A percentile compares a stretch with the other conserved stretches of the same genome.
Evolutionary conservation across 257 asterid genomes (phyloP).

Genomic region (Solanum verrucosum): DNA sequence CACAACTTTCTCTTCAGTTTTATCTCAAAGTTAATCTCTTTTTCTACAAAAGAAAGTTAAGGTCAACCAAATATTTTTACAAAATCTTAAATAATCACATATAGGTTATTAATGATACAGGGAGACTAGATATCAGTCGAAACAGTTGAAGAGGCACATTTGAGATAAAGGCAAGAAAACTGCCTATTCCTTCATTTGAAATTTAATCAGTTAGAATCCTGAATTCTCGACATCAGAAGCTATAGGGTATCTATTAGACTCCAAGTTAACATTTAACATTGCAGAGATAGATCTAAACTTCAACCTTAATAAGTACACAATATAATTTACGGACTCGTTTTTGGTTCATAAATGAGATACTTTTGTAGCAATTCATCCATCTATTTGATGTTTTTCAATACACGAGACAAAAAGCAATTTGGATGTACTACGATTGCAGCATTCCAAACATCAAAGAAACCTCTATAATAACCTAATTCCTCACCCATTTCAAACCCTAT

Average conservation of each 20-base stretch:
- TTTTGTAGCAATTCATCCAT: conserved; percentile 45
- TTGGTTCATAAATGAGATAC: conserved; percentile 48
- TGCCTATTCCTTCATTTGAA: not conserved
- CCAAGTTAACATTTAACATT: conserved; percentile 36
- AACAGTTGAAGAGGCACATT: not conserved
- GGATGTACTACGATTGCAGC: conserved; percentile 42
- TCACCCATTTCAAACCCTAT: conserved; percentile 56
- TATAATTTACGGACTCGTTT: conserved; percentile 41
- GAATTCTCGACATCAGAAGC: not conserved
- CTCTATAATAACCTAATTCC: conserved; percentile 59
- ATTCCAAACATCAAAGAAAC: conserved; percentile 45
- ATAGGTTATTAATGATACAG: not conserved
- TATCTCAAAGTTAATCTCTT: not conserved
- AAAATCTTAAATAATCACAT: not conserved
- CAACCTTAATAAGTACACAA: conserved; percentile 43
- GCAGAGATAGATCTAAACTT: conserved; percentile 45
- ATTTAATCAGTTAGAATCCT: not conserved
- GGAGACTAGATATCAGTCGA: not conserved
- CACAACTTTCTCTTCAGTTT: too few species aligned
- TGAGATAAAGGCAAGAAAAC: not conserved
- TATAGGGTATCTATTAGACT: not conserved
- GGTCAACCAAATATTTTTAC: not conserved
- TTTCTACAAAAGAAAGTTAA: not conserved
- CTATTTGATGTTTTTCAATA: conserved; percentile 31
- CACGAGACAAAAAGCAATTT: conserved; percentile 26